phyloP scores from a whole-genome alignment of 106 monocot genomes.

The Dendrobium chrysotoxum region DNA sequence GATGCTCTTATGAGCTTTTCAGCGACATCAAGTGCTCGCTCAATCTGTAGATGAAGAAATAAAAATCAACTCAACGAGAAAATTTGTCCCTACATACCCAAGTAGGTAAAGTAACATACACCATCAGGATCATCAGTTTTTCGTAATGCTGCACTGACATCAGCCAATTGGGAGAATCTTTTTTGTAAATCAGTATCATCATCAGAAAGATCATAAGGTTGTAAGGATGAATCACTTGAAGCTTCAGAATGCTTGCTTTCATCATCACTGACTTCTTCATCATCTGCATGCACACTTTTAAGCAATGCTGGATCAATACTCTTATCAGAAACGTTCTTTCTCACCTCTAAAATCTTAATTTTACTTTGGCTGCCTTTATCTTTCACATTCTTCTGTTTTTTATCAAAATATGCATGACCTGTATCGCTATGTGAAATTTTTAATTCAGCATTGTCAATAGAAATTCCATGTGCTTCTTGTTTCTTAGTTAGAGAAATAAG shows the following conservation, averaged over 20 bases:
- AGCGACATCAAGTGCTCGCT: constrained; percentile 70
- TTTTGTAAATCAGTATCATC: constrained; percentile 79
- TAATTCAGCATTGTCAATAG: constrained; percentile 3
- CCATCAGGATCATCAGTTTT: constrained; percentile 87
- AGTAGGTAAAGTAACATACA: constrained; percentile 39
- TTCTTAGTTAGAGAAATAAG: constrained; percentile 32
- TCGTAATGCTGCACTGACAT: constrained; percentile 64
- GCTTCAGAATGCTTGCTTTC: constrained; percentile 47
- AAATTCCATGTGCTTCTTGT: constrained; percentile 2
- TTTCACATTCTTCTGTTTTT: constrained; percentile 21
- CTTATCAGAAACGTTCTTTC: constrained; percentile 29
- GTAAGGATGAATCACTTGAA: constrained; percentile 78
- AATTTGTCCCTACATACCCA: constrained; percentile 1
- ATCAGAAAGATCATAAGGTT: constrained; percentile 93
- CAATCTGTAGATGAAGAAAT: constrained; percentile 39
- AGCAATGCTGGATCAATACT: constrained; percentile 14
- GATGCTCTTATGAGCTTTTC: constrained; percentile 87
- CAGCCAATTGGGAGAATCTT: constrained; percentile 58
- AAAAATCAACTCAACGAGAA: neutral
- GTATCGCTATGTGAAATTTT: constrained; percentile 9
- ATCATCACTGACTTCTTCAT: constrained; percentile 25
- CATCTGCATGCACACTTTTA: constrained; percentile 1
- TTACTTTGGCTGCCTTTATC: constrained; percentile 11
- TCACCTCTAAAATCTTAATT: constrained; percentile 18
- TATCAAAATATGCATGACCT: constrained; percentile 11